Evolutionary conservation across 2,329 filamentous ascomycete genomes (phyloP).

Genomic region (Rutstroemia sp.): DNA sequence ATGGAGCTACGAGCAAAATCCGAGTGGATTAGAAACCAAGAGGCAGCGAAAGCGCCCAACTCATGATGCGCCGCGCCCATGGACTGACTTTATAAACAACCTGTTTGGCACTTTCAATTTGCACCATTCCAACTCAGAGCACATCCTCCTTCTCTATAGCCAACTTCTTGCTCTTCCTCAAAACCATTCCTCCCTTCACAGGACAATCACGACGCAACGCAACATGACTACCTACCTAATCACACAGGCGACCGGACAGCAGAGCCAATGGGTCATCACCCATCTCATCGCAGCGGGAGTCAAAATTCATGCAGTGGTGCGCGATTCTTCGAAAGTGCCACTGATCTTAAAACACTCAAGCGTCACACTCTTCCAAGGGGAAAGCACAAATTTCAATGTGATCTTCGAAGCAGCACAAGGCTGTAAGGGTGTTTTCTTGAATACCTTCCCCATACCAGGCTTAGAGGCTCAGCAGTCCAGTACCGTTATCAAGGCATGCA

Average conservation of each 20-base stretch:
- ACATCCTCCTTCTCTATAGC: too few relatives aligned
- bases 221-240: slow-evolving; percentile 7
- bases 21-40: too few relatives aligned
- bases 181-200: too few relatives aligned
- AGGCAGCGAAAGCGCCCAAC: too few relatives aligned
- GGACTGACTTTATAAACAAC: too few relatives aligned
- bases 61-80: too few relatives aligned
- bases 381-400: slow-evolving; percentile 6
- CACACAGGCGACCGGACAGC: slow-evolving; percentile 20
- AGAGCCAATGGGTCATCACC: slow-evolving; percentile 11
- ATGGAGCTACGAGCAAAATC: too few relatives aligned
- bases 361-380: slow-evolving; percentile 13
- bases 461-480: slow-evolving; percentile 7
- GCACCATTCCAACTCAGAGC: too few relatives aligned
- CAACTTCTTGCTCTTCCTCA: too few relatives aligned
- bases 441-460: slow-evolving; percentile 8
- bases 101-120: too few relatives aligned
- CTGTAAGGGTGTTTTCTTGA: slow-evolving; percentile 22
- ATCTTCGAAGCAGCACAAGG: slow-evolving; percentile 20
- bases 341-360: slow-evolving; percentile 8
- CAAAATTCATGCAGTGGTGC: slow-evolving; percentile 14
- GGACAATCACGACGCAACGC: background rate
- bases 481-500: slow-evolving; percentile 11
- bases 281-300: slow-evolving; percentile 8
- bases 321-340: slow-evolving; percentile 5